Conservation (phyloP, 768 basidiomycete species). For the Leccinum incarnatum region DNA sequence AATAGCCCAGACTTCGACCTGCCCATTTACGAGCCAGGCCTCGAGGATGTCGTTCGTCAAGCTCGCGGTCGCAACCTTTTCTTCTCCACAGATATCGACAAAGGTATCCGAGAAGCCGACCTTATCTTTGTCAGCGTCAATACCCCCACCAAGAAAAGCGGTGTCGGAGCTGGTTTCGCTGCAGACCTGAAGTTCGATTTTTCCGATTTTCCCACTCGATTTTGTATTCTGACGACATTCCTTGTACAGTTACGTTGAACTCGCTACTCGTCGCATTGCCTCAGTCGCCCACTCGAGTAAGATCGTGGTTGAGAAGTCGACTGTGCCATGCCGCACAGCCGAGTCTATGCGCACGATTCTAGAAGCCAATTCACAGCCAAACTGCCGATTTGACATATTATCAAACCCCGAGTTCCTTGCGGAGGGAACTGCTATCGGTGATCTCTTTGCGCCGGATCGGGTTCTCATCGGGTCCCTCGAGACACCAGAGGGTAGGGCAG, state of each 20-base stretch:
- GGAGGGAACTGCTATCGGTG: constrained; percentile 93
- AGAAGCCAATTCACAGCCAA: constrained; percentile 93
- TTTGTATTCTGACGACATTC: constrained; percentile 7
- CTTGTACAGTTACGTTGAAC: constrained; percentile 82
- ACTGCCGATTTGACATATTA: constrained; percentile 92
- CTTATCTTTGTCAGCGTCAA: constrained; percentile 98
- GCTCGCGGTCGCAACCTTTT: constrained; percentile 94
- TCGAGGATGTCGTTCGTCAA: constrained; percentile 84
- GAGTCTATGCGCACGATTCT: constrained; percentile 99
- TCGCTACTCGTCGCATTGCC: constrained; percentile 95
- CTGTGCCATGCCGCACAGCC: constrained; percentile 97
- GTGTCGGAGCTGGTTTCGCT: constrained; percentile 96
- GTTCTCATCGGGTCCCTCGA: constrained; percentile 97
- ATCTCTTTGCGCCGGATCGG: constrained; percentile 88
- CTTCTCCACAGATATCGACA: constrained; percentile 94
- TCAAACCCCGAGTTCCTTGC: constrained; percentile 99
- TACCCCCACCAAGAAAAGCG: constrained; percentile 97
- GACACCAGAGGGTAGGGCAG: constrained; percentile 78
- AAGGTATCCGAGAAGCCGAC: constrained; percentile 90
- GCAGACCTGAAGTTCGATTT: constrained; percentile 91
- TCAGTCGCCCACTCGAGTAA: constrained; percentile 86
- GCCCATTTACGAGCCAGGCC: constrained; percentile 97
- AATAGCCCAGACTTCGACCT: constrained; percentile 81
- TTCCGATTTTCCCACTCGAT: constrained; percentile 2
- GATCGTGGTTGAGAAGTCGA: constrained; percentile 99